These are phyloP conservation scores for Macadamia integrifolia DNA, from an alignment of 164 flowering plant genomes.

Conservation along the genomic window DNA sequence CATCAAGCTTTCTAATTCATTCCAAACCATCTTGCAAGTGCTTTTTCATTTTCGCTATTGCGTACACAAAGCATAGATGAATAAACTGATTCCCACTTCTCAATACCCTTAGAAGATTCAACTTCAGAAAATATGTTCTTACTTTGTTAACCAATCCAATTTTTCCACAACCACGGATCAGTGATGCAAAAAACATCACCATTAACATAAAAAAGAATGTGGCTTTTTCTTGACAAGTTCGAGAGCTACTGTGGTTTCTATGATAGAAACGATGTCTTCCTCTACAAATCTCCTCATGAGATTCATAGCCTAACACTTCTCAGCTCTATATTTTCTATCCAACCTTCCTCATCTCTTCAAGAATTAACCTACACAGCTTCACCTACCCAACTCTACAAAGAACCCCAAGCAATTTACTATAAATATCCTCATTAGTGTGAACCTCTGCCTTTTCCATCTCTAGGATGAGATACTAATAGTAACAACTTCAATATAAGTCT, in stretches of 20 bases:
- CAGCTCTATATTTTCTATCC: constrained; percentile 6
- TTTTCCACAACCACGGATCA: constrained; percentile 17
- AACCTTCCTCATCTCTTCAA: constrained; percentile 14
- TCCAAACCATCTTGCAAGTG: constrained; percentile 12
- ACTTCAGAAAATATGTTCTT: constrained; percentile 12
- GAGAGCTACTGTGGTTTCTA: constrained; percentile 11
- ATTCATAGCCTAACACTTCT: constrained; percentile 6
- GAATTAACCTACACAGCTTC: constrained; percentile 13
- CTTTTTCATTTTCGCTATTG: constrained; percentile 13
- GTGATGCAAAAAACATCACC: constrained; percentile 13
- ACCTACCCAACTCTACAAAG: constrained; percentile 8
- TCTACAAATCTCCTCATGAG: constrained; percentile 2
- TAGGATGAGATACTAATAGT: neutral
- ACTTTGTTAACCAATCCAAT: constrained; percentile 11
- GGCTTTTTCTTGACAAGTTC: constrained; percentile 2
- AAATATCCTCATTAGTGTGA: constrained; percentile 10
- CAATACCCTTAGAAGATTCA: neutral
- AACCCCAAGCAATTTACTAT: constrained; percentile 11
- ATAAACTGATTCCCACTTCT: constrained; percentile 10
- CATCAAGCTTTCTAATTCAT: constrained; percentile 8
- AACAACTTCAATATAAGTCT: no score
- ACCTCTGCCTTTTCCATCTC: constrained; percentile 19
- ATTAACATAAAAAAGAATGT: constrained; percentile 1
- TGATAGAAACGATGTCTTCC: constrained; percentile 5
- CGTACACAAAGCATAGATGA: constrained; percentile 14